These are phyloP conservation scores for Pestalotiopsis sp. DNA, from an alignment of 2,329 filamentous ascomycete genomes.

Conservation along the genomic window DNA sequence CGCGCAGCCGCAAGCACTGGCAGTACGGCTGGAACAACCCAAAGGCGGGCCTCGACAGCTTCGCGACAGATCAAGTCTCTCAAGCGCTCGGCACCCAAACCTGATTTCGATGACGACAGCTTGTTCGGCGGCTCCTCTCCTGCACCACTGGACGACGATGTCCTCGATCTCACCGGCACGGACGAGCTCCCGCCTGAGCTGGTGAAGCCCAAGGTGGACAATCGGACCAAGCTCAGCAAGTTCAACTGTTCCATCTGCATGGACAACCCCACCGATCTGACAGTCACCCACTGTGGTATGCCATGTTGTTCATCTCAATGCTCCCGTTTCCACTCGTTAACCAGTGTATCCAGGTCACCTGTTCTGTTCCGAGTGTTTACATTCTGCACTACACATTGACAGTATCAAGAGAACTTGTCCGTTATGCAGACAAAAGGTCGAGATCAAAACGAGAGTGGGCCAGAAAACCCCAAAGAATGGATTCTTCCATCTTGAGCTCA, in stretches of 20 bases:
- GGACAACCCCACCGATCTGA: conserved; percentile 61
- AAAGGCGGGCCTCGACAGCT: conserved; percentile 25
- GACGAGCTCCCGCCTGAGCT: conserved; percentile 47
- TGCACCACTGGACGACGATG: conserved; percentile 20
- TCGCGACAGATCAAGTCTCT: conserved; percentile 18
- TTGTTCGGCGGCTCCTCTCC: conserved; percentile 26
- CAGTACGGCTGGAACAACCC: conserved; percentile 13
- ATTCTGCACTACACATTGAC: conserved; percentile 61
- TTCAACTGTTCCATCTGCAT: conserved; percentile 72
- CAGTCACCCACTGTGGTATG: conserved; percentile 69
- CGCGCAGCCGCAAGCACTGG: conserved; percentile 10
- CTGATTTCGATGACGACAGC: conserved; percentile 23
- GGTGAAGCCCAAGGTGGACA: conserved; percentile 49
- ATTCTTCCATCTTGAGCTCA: conserved; percentile 64
- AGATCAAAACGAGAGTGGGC: conserved; percentile 40
- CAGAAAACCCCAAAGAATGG: conserved; percentile 34
- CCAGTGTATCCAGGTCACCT: conserved; percentile 54
- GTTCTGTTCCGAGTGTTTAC: conserved; percentile 65
- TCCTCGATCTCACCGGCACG: conserved; percentile 45
- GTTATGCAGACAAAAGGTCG: conserved; percentile 64
- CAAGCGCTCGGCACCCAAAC: conserved; percentile 31
- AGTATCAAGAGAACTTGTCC: conserved; percentile 61
- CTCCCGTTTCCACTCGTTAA: conserved; percentile 14
- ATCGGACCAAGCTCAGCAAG: conserved; percentile 52
- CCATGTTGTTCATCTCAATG: conserved; percentile 15